These are phyloP conservation scores for Hanseniaspora meyeri DNA, from an alignment of 805 yeast species.

Conservation along the genomic window DNA sequence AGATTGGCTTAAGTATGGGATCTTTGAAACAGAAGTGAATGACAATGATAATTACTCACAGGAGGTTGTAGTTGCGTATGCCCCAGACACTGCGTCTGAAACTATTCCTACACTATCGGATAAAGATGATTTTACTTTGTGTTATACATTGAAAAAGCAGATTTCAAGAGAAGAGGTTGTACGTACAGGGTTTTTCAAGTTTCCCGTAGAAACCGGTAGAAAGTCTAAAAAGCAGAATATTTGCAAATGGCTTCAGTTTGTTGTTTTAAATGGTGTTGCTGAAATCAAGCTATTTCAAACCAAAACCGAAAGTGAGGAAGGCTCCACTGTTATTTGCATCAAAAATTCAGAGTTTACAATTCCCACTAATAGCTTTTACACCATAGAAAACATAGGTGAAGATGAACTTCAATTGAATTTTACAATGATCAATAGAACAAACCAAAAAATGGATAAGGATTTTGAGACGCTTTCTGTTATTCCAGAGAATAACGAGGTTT, in stretches of 20 bases:
- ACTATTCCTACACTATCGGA: conserved; percentile 15
- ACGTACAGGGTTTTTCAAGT: conserved; percentile 60
- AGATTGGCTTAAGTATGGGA: conserved; percentile 25
- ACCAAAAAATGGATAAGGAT: background rate
- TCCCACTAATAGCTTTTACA: conserved; percentile 65
- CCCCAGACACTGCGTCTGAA: conserved; percentile 19
- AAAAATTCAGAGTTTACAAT: conserved; percentile 71
- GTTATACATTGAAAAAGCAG: conserved; percentile 14
- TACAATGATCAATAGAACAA: conserved; percentile 44
- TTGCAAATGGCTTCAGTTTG: conserved; percentile 40
- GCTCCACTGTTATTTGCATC: conserved; percentile 39
- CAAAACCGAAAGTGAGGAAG: background rate
- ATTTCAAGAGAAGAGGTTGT: conserved; percentile 57
- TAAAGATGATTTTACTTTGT: conserved; percentile 4
- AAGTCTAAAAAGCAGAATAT: conserved; percentile 21
- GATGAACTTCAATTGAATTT: conserved; percentile 55
- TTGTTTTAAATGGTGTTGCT: conserved; percentile 56
- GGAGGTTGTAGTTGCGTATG: conserved; percentile 19
- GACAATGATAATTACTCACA: conserved; percentile 23
- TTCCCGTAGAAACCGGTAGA: conserved; percentile 52
- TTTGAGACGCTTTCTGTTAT: background rate
- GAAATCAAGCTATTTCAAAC: conserved; percentile 54
- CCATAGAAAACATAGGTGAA: conserved; percentile 50
- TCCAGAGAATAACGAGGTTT: background rate
- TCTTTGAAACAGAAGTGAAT: conserved; percentile 22